Evolutionary conservation across 495 filamentous ascomycete species (phyloP), one percentile per base, ranked within the genome.

Genomic region (Penicillium steckii): DNA sequence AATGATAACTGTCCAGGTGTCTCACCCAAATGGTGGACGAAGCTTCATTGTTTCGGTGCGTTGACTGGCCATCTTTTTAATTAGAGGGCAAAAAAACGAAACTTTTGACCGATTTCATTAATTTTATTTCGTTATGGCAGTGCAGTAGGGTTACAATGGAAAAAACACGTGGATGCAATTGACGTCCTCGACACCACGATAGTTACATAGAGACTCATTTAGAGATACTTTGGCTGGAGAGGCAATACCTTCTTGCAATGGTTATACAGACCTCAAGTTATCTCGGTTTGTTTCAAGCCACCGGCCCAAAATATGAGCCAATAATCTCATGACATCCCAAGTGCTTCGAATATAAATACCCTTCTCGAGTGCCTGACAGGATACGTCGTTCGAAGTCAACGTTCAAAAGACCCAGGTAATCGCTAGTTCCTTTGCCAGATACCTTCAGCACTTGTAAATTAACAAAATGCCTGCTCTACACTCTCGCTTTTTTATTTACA

Each of bases 391-490:
- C n/a, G 33, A 51, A 17, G 12, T 17, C 41, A 15, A 12, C 3
- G 21, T 18, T 19, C 12, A 10, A 19, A 18, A 12, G 9, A 41
- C 3, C 10, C 4, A 27, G 26, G 26, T 27, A 27, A 27, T 27
- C 4, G 5, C 26, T 27, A 27, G 26, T 10, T 10, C 26, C 26
- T 4, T 4, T 5, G 26, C 26, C 26, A 27, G 26, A 53, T 13
- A n/a, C n/a, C n/a, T n/a, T n/a, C n/a, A n/a, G n/a, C n/a, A n/a
- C n/a, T 35, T 35, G 1, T n/a, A 35, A 13, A 17, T 13, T 4
- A 37, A 13, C 4, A 15, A 15, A 37, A 64, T 66, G 63, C 44
- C 50, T 32, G 42, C 25, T n/a, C 23, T 30, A 13, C 51, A 15
- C 30, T 41, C 48, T 24, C 37, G 13, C 23, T 42, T 44, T 25